These are phyloP conservation scores for Neckera pumila DNA, from an alignment of 225 moss, liverwort and hornwort species.

Conservation along the genomic window DNA sequence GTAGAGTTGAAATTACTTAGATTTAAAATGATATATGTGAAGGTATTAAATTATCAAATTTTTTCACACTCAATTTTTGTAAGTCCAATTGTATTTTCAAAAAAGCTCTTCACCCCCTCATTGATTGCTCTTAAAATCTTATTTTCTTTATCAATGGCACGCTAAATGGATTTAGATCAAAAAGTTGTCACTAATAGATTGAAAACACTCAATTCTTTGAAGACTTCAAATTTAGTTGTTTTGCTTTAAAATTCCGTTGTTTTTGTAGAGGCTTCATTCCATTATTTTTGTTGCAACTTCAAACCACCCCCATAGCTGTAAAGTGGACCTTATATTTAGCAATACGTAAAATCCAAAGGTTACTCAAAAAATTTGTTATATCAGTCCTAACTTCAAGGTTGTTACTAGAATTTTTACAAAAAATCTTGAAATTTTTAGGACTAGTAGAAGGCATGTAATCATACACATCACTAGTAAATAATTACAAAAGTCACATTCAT, in stretches of 20 bases:
- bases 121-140: neutral
- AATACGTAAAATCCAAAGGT: neutral
- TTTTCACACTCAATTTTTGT: neutral
- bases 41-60: neutral
- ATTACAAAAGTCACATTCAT: neutral
- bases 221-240: neutral
- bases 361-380: neutral
- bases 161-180: neutral
- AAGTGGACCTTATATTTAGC: rapidly evolving
- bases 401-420: neutral
- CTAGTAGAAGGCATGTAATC: neutral
- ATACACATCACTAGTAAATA: neutral
- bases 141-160: neutral
- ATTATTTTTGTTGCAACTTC: neutral
- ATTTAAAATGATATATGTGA: neutral
- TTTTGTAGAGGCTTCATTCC: neutral
- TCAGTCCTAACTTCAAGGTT: neutral
- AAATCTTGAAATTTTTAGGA: neutral
- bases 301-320: neutral
- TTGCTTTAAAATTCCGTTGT: neutral
- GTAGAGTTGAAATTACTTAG: neutral
- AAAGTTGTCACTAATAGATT: neutral
- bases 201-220: neutral
- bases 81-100: neutral
- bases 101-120: neutral